These are phyloP conservation scores for Rutstroemia sp. DNA, from an alignment of 2,329 filamentous ascomycete genomes.

Conservation along the genomic window DNA sequence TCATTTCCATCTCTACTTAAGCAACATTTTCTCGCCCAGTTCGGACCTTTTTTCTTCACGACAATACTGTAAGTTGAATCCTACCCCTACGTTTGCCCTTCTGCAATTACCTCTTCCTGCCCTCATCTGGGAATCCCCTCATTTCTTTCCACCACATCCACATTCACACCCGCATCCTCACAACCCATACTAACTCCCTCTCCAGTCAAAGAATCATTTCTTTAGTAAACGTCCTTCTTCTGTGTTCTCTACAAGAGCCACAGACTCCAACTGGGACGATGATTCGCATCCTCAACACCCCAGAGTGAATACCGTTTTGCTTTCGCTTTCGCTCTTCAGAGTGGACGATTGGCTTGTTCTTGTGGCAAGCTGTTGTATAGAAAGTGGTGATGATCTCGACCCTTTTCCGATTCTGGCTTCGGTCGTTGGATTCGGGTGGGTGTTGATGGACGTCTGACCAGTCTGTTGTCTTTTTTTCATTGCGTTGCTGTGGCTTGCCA, in stretches of 20 bases:
- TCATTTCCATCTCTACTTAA: no score
- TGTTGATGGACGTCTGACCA: slow-evolving; percentile 88
- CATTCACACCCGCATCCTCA: neutral
- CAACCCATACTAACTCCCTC: neutral
- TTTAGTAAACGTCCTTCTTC: slow-evolving; percentile 90
- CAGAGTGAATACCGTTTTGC: slow-evolving; percentile 70
- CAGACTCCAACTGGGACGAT: slow-evolving; percentile 95
- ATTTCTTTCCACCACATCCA: no score
- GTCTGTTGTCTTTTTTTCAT: slow-evolving; percentile 53
- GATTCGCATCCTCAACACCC: slow-evolving; percentile 79
- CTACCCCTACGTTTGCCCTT: neutral
- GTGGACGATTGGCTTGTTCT: no score
- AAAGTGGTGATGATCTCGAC: slow-evolving; percentile 94
- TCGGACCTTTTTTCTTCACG: neutral
- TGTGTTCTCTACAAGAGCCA: slow-evolving; percentile 89
- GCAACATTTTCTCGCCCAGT: no score
- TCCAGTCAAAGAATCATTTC: slow-evolving; percentile 46
- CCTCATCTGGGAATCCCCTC: no score
- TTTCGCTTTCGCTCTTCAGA: slow-evolving; percentile 34
- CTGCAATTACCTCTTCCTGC: no score
- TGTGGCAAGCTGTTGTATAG: slow-evolving; percentile 52
- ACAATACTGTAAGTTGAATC: slow-evolving; percentile 6
- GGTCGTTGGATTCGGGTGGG: slow-evolving; percentile 73
- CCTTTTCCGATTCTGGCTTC: slow-evolving; percentile 61
- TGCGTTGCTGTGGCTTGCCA: slow-evolving; percentile 36